phyloP scores from a whole-genome alignment of 2,329 filamentous ascomycete genomes.

The Stachybotrys chartarum region DNA sequence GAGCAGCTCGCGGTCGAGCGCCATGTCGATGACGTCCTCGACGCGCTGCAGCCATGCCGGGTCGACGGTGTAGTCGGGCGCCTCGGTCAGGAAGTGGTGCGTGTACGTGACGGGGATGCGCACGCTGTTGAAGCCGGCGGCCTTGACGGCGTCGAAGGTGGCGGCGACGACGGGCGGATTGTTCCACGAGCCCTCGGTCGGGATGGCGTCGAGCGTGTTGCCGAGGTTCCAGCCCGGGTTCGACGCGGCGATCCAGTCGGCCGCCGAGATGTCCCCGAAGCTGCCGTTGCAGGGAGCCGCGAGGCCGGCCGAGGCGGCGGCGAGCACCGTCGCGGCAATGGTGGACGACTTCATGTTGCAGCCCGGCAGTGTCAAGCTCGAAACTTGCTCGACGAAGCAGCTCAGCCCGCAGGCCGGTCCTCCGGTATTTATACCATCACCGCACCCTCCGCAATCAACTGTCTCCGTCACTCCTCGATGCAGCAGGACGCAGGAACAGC shows the following conservation, averaged over 20 bases:
- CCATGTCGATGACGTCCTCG: constrained; percentile 49
- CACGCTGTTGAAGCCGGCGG: constrained; percentile 49
- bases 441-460: neutral
- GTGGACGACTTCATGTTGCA: neutral
- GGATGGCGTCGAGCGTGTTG: constrained; percentile 34
- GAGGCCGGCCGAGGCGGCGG: neutral
- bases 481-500: too few species aligned
- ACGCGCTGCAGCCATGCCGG: constrained; percentile 49
- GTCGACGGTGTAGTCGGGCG: constrained; percentile 48
- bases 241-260: neutral
- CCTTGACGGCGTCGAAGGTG: constrained; percentile 45
- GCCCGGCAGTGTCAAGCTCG: too few species aligned
- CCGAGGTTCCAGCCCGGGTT: constrained; percentile 1
- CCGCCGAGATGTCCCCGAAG: neutral
- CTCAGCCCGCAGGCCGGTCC: too few species aligned
- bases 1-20: constrained; percentile 41
- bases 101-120: constrained; percentile 53
- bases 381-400: too few species aligned
- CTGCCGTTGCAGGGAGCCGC: neutral
- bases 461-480: neutral
- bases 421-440: neutral
- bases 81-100: constrained; percentile 43
- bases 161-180: constrained; percentile 41
- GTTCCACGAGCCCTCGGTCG: constrained; percentile 52
- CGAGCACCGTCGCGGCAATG: neutral